Evolutionary conservation across 257 asterid species (phyloP).

Genomic region (Nicotiana paniculata): DNA sequence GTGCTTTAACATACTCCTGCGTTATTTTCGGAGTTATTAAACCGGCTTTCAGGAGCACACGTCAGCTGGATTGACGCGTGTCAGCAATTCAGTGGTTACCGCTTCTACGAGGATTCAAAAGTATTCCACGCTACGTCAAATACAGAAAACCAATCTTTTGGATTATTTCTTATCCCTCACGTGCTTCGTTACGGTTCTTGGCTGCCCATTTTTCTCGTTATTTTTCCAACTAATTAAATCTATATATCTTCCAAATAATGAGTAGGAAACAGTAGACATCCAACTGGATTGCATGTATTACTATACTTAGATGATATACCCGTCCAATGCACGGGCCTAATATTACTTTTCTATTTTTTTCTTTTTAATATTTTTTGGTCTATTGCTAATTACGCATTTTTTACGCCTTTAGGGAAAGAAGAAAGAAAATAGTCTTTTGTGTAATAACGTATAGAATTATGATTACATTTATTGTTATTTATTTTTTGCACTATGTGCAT

Average conservation of each 20-base stretch:
- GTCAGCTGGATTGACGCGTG: not conserved
- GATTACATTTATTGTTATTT: too few relatives aligned
- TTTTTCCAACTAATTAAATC: not conserved
- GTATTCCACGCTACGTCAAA: slow-evolving; percentile 19
- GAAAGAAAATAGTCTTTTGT: too few relatives aligned
- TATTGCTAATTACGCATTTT: too few relatives aligned
- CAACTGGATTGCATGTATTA: too few relatives aligned
- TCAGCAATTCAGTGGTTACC: not conserved
- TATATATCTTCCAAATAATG: not conserved
- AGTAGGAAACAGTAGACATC: too few relatives aligned
- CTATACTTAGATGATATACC: too few relatives aligned
- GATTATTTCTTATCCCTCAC: slow-evolving; percentile 15
- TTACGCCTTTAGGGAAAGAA: too few relatives aligned
- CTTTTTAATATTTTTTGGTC: too few relatives aligned
- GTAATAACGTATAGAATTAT: too few relatives aligned
- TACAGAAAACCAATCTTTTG: not conserved
- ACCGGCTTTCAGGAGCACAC: slow-evolving; percentile 1
- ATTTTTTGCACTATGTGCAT: too few relatives aligned
- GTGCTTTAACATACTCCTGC: not conserved
- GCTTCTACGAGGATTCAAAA: not conserved
- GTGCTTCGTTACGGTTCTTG: slow-evolving; percentile 8
- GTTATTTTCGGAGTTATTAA: not conserved
- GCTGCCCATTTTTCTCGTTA: not conserved
- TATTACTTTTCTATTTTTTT: too few relatives aligned
- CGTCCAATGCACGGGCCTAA: too few relatives aligned